Conservation (phyloP, 169 alveolate genomes). For the Eimeria maxima region DNA sequence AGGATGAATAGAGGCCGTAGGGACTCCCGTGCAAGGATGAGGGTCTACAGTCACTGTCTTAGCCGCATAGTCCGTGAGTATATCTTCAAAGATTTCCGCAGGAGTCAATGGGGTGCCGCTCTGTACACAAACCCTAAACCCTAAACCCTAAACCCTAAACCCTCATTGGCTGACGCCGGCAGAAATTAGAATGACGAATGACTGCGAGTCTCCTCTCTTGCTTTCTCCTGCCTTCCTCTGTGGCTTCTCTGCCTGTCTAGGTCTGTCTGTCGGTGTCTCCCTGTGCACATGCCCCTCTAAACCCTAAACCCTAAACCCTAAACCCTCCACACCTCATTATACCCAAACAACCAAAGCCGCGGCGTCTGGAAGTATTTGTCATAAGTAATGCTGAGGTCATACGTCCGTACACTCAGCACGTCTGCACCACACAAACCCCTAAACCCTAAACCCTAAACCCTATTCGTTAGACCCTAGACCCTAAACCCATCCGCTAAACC, state of each 20-base stretch:
- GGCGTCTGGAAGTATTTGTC: slow-evolving; percentile 94
- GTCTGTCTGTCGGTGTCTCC: not conserved
- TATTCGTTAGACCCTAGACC: not conserved
- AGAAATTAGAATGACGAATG: not conserved
- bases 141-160: slow-evolving; percentile 54
- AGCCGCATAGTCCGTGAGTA: slow-evolving; percentile 95
- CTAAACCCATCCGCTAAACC: not conserved
- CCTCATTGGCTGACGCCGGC: not conserved
- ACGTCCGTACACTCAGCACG: slow-evolving; percentile 76
- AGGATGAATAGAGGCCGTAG: slow-evolving; percentile 95
- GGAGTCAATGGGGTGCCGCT: slow-evolving; percentile 91
- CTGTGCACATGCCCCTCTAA: not conserved
- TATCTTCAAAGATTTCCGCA: slow-evolving; percentile 95
- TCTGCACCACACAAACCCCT: slow-evolving; percentile 42
- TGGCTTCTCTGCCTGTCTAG: not conserved
- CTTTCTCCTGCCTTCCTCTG: not conserved
- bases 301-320: slow-evolving; percentile 40
- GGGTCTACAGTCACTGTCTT: slow-evolving; percentile 97
- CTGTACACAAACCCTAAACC: slow-evolving; percentile 77
- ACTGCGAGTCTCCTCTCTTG: not conserved
- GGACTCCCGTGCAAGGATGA: slow-evolving; percentile 93
- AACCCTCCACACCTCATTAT: slow-evolving; percentile 86
- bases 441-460: slow-evolving; percentile 48
- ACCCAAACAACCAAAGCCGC: slow-evolving; percentile 96
- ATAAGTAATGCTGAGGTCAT: slow-evolving; percentile 88